Evolutionary conservation across 441 rosid species (phyloP).

Genomic region (Pelargonium australe): DNA sequence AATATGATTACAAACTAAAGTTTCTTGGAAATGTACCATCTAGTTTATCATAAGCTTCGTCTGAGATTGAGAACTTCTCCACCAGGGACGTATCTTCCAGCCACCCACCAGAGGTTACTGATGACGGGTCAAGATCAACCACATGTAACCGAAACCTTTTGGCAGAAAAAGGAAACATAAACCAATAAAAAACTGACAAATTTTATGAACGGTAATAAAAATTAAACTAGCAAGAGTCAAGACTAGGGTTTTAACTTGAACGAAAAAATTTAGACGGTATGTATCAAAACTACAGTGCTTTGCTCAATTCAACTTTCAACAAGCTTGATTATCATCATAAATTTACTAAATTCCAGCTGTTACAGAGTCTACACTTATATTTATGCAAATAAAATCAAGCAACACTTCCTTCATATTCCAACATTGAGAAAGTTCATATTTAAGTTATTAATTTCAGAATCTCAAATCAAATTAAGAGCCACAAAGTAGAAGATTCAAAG

Average conservation of each 20-base stretch:
- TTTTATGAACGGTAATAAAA: not conserved
- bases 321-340: not conserved
- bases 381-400: not conserved
- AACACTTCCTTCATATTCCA: not conserved
- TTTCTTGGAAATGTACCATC: constrained; percentile 38
- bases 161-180: constrained; percentile 3
- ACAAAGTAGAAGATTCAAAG: not conserved
- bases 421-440: not conserved
- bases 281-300: not conserved
- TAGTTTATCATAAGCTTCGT: constrained; percentile 75
- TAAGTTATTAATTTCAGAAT: not conserved
- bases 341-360: no score
- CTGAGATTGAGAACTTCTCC: constrained; percentile 78
- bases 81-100: constrained; percentile 87
- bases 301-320: not conserved
- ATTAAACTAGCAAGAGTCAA: not conserved
- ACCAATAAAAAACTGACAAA: constrained; percentile 12
- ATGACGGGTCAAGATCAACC: constrained; percentile 81
- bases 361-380: not conserved
- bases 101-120: constrained; percentile 93
- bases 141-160: constrained; percentile 68
- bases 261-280: not conserved
- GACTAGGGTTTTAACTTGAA: not conserved
- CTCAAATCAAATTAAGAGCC: not conserved
- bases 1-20: not conserved